These are phyloP conservation scores for Pholiota conissans DNA, from an alignment of 768 basidiomycete genomes.

Conservation along the genomic window DNA sequence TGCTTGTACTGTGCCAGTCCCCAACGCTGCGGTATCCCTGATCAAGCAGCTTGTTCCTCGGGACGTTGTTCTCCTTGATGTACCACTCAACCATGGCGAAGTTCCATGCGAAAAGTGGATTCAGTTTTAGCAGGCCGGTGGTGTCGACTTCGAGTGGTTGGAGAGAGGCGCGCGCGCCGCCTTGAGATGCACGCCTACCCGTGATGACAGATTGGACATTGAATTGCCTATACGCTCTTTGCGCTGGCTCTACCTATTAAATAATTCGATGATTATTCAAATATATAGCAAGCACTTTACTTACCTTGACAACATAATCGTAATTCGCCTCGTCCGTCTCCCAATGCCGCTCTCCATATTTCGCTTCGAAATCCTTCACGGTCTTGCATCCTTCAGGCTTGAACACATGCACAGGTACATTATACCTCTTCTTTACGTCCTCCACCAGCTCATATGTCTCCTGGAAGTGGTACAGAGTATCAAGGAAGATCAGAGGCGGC, in stretches of 20 bases:
- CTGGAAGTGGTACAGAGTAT: constrained; percentile 94
- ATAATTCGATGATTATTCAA: background rate
- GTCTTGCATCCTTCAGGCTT: constrained; percentile 72
- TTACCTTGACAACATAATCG: constrained; percentile 89
- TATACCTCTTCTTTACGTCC: constrained; percentile 76
- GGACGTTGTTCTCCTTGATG: constrained; percentile 77
- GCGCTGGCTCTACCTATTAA: constrained; percentile 86
- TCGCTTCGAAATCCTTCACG: constrained; percentile 73
- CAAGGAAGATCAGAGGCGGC: constrained; percentile 92
- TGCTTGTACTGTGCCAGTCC: constrained; percentile 95
- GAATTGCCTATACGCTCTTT: constrained; percentile 80
- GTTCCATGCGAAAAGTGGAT: constrained; percentile 89
- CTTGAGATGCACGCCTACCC: constrained; percentile 92
- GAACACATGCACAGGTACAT: constrained; percentile 72
- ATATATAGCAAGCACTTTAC: constrained; percentile 14
- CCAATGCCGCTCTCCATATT: constrained; percentile 84
- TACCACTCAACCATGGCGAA: constrained; percentile 86
- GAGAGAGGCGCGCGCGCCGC: constrained; percentile 81
- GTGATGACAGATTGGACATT: constrained; percentile 88
- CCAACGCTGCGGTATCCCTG: constrained; percentile 95
- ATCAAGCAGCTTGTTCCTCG: constrained; percentile 82
- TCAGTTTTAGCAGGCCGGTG: constrained; percentile 90
- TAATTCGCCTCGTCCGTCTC: constrained; percentile 84
- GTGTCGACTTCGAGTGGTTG: constrained; percentile 88
- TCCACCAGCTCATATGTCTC: constrained; percentile 91